phyloP scores from a whole-genome alignment of 164 flowering plant species.

The Berberis thunbergii region DNA sequence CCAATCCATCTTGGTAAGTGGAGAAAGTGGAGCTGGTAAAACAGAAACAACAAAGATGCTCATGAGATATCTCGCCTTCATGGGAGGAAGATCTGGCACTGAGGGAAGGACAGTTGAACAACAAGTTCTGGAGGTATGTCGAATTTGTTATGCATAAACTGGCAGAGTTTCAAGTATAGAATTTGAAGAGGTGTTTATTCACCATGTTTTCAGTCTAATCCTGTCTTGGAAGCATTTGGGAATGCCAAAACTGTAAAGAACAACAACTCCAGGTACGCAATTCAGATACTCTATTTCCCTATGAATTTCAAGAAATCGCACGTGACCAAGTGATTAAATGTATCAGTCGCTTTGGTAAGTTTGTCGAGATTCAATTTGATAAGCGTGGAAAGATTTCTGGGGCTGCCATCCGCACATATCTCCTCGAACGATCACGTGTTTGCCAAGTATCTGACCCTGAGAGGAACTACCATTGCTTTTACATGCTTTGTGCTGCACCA shows the following conservation, averaged over 20 bases:
- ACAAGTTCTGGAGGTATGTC: slow-evolving; percentile 72
- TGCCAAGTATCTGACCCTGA: slow-evolving; percentile 82
- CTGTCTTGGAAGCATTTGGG: slow-evolving; percentile 86
- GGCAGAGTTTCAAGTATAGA: too few species aligned
- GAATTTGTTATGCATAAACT: neutral
- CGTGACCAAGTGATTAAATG: slow-evolving; percentile 11
- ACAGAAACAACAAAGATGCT: slow-evolving; percentile 90
- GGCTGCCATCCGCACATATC: slow-evolving; percentile 77
- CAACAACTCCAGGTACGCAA: slow-evolving; percentile 73
- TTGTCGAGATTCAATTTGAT: slow-evolving; percentile 83
- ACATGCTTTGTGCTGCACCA: slow-evolving; percentile 89
- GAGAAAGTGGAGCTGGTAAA: slow-evolving; percentile 92
- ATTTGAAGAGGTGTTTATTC: neutral
- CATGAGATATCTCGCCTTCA: slow-evolving; percentile 87
- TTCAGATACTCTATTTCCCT: neutral
- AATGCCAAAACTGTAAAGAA: slow-evolving; percentile 82
- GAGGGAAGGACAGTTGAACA: slow-evolving; percentile 90
- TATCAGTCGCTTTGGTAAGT: slow-evolving; percentile 84
- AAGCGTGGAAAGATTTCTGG: slow-evolving; percentile 73
- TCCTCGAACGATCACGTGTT: slow-evolving; percentile 81
- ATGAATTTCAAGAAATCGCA: slow-evolving; percentile 3
- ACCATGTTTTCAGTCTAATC: slow-evolving; percentile 54
- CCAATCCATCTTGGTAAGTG: slow-evolving; percentile 81
- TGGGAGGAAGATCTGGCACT: slow-evolving; percentile 75
- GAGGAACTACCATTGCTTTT: slow-evolving; percentile 81